Evolutionary conservation across 139 green algal species (phyloP).

Genomic region (Limnomonas spitsbergensis): DNA sequence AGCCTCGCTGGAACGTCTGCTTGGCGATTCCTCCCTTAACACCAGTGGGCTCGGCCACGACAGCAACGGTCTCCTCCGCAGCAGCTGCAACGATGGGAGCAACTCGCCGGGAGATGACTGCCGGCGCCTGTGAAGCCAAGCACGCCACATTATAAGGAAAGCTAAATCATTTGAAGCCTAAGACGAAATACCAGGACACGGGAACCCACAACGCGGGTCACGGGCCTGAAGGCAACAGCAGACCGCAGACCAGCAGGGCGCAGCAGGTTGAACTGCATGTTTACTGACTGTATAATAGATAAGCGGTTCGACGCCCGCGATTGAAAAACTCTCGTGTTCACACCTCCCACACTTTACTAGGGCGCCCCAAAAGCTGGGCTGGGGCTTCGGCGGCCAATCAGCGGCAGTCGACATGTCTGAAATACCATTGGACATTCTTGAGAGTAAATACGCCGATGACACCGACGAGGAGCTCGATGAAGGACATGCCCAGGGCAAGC

Average conservation of each 20-base stretch:
- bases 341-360: no score
- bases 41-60: constrained; percentile 13
- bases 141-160: background rate
- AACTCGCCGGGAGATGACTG: constrained; percentile 20
- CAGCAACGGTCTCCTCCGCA: constrained; percentile 34
- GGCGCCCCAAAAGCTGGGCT: no score
- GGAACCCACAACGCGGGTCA: constrained; percentile 24
- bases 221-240: constrained; percentile 24
- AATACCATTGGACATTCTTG: constrained; percentile 21
- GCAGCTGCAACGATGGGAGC: constrained; percentile 37
- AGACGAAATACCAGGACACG: background rate
- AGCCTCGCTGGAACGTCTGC: constrained; percentile 62
- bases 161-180: no score
- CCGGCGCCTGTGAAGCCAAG: constrained; percentile 31
- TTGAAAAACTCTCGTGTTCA: no score
- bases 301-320: no score
- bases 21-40: constrained; percentile 52
- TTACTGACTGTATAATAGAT: no score
- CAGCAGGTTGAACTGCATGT: background rate
- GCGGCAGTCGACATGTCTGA: constrained; percentile 12
- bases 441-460: constrained; percentile 9
- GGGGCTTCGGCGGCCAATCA: no score
- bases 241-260: background rate
- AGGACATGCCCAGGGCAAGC: background rate
- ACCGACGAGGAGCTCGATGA: background rate